phyloP scores from a whole-genome alignment of 225 moss, liverwort and hornwort genomes.

The Takakia lepidozioides region DNA sequence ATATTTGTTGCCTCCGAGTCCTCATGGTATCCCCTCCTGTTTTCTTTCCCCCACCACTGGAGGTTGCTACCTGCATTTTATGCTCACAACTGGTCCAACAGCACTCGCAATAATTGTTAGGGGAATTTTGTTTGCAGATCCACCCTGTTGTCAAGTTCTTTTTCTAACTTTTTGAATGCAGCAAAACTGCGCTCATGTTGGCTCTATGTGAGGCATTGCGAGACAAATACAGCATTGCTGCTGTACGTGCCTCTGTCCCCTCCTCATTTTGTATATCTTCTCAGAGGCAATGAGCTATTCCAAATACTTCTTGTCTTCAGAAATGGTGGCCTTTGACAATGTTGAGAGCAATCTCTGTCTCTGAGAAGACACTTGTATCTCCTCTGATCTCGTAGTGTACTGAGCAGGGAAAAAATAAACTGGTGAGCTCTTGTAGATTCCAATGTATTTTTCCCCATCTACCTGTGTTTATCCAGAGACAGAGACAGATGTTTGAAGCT shows the following conservation, averaged over 20 bases:
- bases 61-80: constrained; percentile 2
- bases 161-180: constrained; percentile 11
- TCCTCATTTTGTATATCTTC: not conserved
- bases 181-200: constrained; percentile 96
- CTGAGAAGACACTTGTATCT: not conserved
- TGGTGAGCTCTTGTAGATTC: too few species aligned
- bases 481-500: too few species aligned
- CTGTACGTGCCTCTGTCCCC: constrained; percentile 31
- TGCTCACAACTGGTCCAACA: not conserved
- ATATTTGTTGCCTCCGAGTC: too few species aligned
- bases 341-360: not conserved
- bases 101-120: not conserved
- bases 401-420: not conserved
- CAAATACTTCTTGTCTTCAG: too few species aligned
- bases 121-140: not conserved
- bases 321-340: too few species aligned
- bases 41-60: too few species aligned
- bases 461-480: too few species aligned
- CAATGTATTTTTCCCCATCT: too few species aligned
- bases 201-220: constrained; percentile 76
- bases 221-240: constrained; percentile 94
- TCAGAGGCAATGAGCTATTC: not conserved
- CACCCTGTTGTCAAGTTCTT: not conserved
- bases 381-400: not conserved
- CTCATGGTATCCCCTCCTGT: too few species aligned